Base-by-base conservation (phyloP, 2,329 filamentous ascomycete species). In the Neonectria ditissima region DNA sequence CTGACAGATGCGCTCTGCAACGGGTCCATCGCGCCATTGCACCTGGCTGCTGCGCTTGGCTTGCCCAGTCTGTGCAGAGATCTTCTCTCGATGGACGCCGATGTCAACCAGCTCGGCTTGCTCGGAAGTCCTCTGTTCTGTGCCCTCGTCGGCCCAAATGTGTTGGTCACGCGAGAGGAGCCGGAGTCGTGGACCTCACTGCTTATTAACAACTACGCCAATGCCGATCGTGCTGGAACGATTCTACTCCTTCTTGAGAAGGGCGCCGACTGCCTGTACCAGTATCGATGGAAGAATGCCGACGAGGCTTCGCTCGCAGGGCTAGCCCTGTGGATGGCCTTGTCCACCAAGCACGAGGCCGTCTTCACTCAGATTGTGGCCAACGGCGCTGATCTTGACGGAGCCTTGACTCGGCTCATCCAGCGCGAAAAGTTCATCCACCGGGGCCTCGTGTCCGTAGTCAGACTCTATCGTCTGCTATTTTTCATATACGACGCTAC, bases 61-160 rank as follows among this genome's bases (percentile, higher is more conserved):
- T 52, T 80, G 16, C 68, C 73, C 1, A 71, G 60, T 6, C 61
- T 80, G 4, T 77, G 75, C 64, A 54, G 63, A 32, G 62, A 69
- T 9, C 70, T 78, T 4, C n/a, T 77, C 1, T 63, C 56, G 0
- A 56, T 64, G 20, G 72, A 70, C 0, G 68, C 67, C 18, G 51
- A 69, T 16, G 43, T 74, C 32, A 69, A 75, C 28, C 45, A 65
- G 8, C 28, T 43, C 1, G 71, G 76, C 13, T 52, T 66, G 7
- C 60, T 76, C 8, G 78, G 77, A 0, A 73, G 74, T 6, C 75
- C 79, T 13, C 57, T 79, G 3, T 77, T 74, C 50, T 80, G 78
- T 43, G 74, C 78, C 7, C 66, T 80, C 2, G 65, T 77, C 3
- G 79, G 79, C 1, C 70, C 71, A 5, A 64, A 69, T 26, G 74